Percentiles rank a stretch among this genome's conserved stretches.
phyloP scores from a whole-genome alignment of 805 yeast species.

The Pichia scutulata region DNA sequence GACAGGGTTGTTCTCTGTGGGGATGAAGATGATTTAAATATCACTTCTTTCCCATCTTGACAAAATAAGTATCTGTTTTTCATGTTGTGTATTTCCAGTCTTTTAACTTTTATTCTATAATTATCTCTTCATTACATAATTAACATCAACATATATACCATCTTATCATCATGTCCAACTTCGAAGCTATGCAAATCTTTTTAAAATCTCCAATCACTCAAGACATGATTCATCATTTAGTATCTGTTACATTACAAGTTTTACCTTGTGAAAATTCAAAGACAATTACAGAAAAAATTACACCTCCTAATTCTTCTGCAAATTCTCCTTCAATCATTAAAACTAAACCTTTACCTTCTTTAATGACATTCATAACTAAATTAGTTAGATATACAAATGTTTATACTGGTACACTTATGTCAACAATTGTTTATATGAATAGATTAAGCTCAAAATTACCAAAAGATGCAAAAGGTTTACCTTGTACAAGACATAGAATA shows the following conservation, averaged over 20 bases:
- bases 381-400: constrained; percentile 70
- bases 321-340: constrained; percentile 26
- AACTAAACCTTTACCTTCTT: constrained; percentile 49
- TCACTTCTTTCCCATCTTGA: not conserved
- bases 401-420: constrained; percentile 71
- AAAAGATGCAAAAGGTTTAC: constrained; percentile 63
- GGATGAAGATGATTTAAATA: not conserved
- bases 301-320: constrained; percentile 26
- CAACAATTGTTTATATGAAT: constrained; percentile 62
- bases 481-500: constrained; percentile 74
- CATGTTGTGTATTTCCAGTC: too few species aligned
- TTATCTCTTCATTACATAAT: not conserved
- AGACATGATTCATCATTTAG: constrained; percentile 66
- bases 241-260: constrained; percentile 58
- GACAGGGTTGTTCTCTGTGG: not conserved
- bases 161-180: constrained; percentile 32
- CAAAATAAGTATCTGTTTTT: too few species aligned
- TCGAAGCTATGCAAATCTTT: constrained; percentile 52
- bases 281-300: constrained; percentile 28
- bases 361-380: constrained; percentile 66
- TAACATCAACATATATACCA: not conserved
- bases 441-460: constrained; percentile 56
- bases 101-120: too few species aligned
- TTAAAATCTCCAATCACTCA: constrained; percentile 63
- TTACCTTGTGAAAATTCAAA: constrained; percentile 48